Conservation (phyloP, 1,284 basidiomycete species). For the Sparassis latifolia region DNA sequence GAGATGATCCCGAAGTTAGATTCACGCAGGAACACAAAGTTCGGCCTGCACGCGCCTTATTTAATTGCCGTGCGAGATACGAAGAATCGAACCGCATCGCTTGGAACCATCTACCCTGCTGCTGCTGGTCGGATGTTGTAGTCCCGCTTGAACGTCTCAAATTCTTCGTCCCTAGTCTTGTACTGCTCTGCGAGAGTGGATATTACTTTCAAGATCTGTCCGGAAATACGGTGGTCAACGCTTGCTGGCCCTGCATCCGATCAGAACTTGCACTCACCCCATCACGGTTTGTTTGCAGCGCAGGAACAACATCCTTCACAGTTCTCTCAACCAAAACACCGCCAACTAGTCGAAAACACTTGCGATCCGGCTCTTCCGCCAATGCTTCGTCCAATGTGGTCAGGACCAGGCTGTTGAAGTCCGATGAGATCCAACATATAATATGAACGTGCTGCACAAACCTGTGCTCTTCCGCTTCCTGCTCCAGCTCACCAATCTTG, state of each 20-base stretch:
- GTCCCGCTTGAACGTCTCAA: conserved; percentile 77
- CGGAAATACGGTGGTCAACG: not conserved
- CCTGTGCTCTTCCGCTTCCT: conserved; percentile 89
- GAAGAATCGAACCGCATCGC: no score
- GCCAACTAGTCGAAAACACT: conserved; percentile 95
- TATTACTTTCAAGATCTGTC: conserved; percentile 76
- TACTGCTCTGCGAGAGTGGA: conserved; percentile 76
- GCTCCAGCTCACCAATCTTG: conserved; percentile 92
- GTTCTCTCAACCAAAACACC: conserved; percentile 95
- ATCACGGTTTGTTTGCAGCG: conserved; percentile 78
- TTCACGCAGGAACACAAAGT: no score
- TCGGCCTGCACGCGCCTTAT: no score
- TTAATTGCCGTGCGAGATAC: no score
- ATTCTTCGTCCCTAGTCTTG: conserved; percentile 81
- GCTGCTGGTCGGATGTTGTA: conserved; percentile 68
- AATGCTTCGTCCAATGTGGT: conserved; percentile 79
- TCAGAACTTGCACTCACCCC: conserved; percentile 48
- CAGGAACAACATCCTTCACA: conserved; percentile 92
- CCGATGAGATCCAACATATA: not conserved
- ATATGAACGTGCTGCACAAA: conserved; percentile 26
- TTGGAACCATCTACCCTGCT: conserved; percentile 3
- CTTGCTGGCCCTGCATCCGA: not conserved
- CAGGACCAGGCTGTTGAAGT: conserved; percentile 70
- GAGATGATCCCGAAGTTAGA: no score
- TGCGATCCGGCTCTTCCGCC: conserved; percentile 77